Evolutionary conservation across 2,329 filamentous ascomycete genomes (phyloP).

Genomic region (Exophiala dermatitidis): DNA sequence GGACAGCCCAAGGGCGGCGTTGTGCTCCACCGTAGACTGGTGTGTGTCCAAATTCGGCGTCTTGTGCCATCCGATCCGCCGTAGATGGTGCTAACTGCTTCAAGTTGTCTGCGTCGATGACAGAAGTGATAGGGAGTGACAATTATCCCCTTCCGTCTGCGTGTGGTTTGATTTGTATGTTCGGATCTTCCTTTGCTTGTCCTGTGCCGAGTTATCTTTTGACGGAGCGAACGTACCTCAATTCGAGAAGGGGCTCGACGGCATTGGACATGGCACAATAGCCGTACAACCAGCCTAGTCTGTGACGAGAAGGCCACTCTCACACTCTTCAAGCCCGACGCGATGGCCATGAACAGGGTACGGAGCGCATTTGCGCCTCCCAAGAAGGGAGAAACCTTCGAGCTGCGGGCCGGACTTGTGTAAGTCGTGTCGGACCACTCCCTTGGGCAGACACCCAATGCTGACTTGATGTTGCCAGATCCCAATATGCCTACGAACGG

Average conservation of each 20-base stretch:
- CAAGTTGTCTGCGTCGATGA: background rate
- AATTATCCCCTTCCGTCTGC: background rate
- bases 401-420: constrained; percentile 86
- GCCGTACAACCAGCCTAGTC: constrained; percentile 6
- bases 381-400: constrained; percentile 95
- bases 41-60: too few species aligned
- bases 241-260: background rate
- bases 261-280: constrained; percentile 18
- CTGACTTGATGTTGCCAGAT: constrained; percentile 47
- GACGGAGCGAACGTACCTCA: background rate
- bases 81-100: background rate
- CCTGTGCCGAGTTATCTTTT: background rate
- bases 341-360: constrained; percentile 94
- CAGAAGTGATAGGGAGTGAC: background rate
- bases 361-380: constrained; percentile 87
- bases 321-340: constrained; percentile 11
- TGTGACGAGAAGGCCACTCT: constrained; percentile 3
- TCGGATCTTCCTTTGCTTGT: background rate
- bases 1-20: too few species aligned
- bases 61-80: too few species aligned
- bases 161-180: background rate
- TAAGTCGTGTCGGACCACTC: constrained; percentile 34
- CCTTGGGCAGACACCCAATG: constrained; percentile 27
- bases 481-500: constrained; percentile 97
- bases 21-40: too few species aligned